Evolutionary conservation across 2,329 filamentous ascomycete species (phyloP).

Genomic region (Knoxdaviesia capensis): DNA sequence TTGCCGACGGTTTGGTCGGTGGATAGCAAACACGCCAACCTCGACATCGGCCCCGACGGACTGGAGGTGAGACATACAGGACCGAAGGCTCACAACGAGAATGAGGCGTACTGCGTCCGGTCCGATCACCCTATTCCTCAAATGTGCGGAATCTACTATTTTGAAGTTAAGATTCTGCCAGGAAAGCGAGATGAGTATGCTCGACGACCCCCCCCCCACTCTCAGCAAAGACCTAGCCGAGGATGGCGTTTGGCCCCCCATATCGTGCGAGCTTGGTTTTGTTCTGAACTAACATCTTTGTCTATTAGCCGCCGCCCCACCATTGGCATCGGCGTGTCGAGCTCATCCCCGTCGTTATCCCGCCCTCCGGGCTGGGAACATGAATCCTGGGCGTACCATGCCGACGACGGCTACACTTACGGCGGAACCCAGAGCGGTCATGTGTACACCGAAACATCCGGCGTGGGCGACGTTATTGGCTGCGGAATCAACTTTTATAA

Average conservation of each 20-base stretch:
- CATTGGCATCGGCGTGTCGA: conserved; percentile 42
- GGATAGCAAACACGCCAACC: conserved; percentile 5
- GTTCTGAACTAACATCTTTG: no score
- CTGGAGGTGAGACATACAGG: conserved; percentile 45
- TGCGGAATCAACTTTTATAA: conserved; percentile 47
- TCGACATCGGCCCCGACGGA: conserved; percentile 60
- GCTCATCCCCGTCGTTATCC: conserved; percentile 28
- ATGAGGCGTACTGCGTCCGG: conserved; percentile 67
- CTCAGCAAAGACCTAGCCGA: no score
- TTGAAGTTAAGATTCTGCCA: conserved; percentile 41
- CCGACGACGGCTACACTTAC: conserved; percentile 45
- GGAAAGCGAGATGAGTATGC: conserved; percentile 35
- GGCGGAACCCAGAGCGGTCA: conserved; percentile 34
- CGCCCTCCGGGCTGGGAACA: conserved; percentile 46
- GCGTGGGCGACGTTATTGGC: conserved; percentile 36
- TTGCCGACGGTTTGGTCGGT: conserved; percentile 55
- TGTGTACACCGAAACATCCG: conserved; percentile 34
- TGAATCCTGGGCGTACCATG: conserved; percentile 49
- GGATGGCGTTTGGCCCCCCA: no score
- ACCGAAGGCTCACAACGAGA: conserved; percentile 24
- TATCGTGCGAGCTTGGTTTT: no score
- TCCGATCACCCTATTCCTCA: conserved; percentile 73
- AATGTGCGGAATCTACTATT: conserved; percentile 90
- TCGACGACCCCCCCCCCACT: background rate
- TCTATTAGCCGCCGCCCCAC: conserved; percentile 22